These are phyloP conservation scores for Diddensiella transvaalensis DNA, from an alignment of 805 yeast species.

Conservation along the genomic window DNA sequence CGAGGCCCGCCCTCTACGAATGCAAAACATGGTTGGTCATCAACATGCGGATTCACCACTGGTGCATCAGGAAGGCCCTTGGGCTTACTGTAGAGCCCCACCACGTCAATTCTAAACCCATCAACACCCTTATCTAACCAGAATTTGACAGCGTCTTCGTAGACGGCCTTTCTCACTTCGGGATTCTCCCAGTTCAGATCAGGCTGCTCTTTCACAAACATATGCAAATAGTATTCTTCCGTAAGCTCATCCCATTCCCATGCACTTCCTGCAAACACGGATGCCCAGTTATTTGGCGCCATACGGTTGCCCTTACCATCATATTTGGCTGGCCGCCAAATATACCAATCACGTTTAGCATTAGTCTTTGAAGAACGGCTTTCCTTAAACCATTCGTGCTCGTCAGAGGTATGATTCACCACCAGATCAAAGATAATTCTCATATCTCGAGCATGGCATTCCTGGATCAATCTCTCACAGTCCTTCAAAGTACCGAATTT, in stretches of 20 bases:
- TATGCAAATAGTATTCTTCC: constrained; percentile 51
- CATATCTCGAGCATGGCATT: constrained; percentile 47
- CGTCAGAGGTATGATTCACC: constrained; percentile 54
- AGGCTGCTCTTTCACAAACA: constrained; percentile 55
- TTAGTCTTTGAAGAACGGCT: constrained; percentile 47
- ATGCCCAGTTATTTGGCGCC: constrained; percentile 57
- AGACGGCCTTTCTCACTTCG: constrained; percentile 37
- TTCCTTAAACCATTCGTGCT: constrained; percentile 58
- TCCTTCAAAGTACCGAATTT: constrained; percentile 53
- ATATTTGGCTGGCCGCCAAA: constrained; percentile 50
- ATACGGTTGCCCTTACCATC: constrained; percentile 45
- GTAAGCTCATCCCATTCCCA: constrained; percentile 56
- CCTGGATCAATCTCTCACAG: constrained; percentile 46
- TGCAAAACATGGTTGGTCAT: constrained; percentile 39
- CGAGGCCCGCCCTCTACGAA: constrained; percentile 47
- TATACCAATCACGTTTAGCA: constrained; percentile 59
- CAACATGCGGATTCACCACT: constrained; percentile 38
- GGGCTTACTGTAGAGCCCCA: constrained; percentile 50
- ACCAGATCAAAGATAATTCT: constrained; percentile 53
- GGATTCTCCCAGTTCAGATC: constrained; percentile 60
- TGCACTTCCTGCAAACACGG: constrained; percentile 53
- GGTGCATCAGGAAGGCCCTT: constrained; percentile 48
- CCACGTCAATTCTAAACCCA: constrained; percentile 58
- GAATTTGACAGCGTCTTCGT: constrained; percentile 44
- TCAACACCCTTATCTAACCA: constrained; percentile 57